Evolutionary conservation across 108 stramenopile species (phyloP).

Genomic region (Pseudonitzschia multiseries): DNA sequence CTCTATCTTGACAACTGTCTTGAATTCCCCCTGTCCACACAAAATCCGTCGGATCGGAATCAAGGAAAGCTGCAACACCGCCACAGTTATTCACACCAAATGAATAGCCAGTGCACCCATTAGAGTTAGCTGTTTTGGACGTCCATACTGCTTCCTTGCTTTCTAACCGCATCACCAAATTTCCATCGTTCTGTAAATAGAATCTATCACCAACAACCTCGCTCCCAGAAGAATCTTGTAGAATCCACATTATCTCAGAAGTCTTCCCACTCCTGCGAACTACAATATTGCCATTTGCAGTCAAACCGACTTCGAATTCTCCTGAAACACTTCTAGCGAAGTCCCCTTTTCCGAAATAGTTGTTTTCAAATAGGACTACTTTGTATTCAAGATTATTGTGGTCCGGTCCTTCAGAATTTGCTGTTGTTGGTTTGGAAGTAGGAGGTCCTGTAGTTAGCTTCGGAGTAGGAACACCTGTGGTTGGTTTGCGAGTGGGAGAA

Average conservation of each 20-base stretch:
- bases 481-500: neutral
- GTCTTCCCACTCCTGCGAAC: neutral
- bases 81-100: conserved; percentile 15
- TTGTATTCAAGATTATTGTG: neutral
- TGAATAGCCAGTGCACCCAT: neutral
- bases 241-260: conserved; percentile 5
- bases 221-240: neutral
- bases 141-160: conserved; percentile 4
- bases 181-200: conserved; percentile 23
- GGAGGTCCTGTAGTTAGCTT: neutral
- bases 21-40: neutral
- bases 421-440: neutral
- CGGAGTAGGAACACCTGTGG: conserved; percentile 3
- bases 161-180: conserved; percentile 12
- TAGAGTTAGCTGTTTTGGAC: neutral
- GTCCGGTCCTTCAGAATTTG: neutral
- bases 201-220: conserved; percentile 7
- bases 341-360: conserved; percentile 7
- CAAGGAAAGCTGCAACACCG: neutral
- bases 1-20: neutral
- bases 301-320: conserved; percentile 10
- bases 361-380: neutral
- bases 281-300: neutral
- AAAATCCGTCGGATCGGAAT: neutral
- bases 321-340: conserved; percentile 2